Base-by-base conservation (phyloP, 108 stramenopile species). In the Nitzschia palea region DNA sequence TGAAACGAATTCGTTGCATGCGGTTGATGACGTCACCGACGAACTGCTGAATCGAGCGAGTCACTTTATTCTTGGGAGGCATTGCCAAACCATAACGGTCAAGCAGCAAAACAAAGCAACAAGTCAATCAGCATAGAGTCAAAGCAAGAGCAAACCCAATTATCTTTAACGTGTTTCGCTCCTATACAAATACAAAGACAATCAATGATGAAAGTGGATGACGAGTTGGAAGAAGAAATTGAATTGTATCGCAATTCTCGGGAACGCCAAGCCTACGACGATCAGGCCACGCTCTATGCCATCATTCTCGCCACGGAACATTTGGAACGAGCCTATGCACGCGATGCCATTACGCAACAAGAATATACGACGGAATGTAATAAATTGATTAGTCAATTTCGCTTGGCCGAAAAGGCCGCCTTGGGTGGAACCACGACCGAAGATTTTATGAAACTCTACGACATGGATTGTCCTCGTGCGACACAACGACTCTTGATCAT, bases 391-490 rank as follows among this genome's bases (percentile, higher is more conserved):
- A 86, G 91, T 5, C 98, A 99, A 75, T 99, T 97, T 81, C 87
- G 94, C 59, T 71, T 94, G 44, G 94, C 96, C 31, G 97, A 97
- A 76, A 81, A 82, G 65, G 85, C 84, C 9, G 87, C 83, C 8
- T 53, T 82, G 44, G 32, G 40, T 18, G 63, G 73, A 59, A 76
- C 75, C 73, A 65, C 81, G 0, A 77, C 75, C 6, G 86, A 83
- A 54, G 73, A 71, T 1, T 99, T 99, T 68, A 95, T 97, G 81
- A 55, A 74, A 32, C 48, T 88, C 3, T 99, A 96, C 74, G 89
- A 96, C 54, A 85, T 99, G 91, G 97, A 99, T 76, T 97, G 96
- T 67, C 97, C 97, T 18, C 83, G 95, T 4, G 97, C 98, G 14
- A 67, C 67, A n/a, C 85, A 99, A 33, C 80, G 98, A 44, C 73